Percentiles rank a stretch among this genome's conserved stretches.
phyloP scores from a whole-genome alignment of 768 basidiomycete genomes.

The Trametes punicea region DNA sequence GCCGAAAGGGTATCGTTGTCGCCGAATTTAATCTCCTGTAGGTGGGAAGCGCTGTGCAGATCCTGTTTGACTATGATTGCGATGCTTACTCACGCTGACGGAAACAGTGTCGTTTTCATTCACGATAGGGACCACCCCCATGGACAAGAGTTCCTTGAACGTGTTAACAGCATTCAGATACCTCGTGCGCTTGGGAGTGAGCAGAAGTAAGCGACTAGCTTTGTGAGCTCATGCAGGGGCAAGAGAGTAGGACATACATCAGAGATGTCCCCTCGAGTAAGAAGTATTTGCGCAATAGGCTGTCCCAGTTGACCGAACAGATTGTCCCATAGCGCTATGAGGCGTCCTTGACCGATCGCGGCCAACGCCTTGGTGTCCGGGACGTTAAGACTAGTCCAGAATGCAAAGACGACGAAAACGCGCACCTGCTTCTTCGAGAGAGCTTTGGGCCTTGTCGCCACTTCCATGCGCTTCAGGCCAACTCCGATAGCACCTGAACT shows the following conservation, averaged over 20 bases:
- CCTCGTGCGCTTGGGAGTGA: conserved; percentile 66
- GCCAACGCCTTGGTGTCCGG: conserved; percentile 69
- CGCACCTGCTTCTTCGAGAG: conserved; percentile 88
- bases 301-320: conserved; percentile 91
- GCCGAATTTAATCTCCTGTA: conserved; percentile 98
- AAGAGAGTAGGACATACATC: conserved; percentile 56
- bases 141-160: conserved; percentile 81
- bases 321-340: conserved; percentile 97
- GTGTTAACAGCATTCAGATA: conserved; percentile 98
- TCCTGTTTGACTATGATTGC: neutral
- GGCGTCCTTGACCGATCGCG: conserved; percentile 93
- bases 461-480: conserved; percentile 87
- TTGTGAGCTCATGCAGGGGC: neutral
- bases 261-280: conserved; percentile 95
- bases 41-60: neutral
- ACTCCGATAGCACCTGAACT: conserved; percentile 98
- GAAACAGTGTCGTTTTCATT: conserved; percentile 99
- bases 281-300: conserved; percentile 91
- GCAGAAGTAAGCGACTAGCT: neutral
- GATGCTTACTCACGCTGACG: conserved; percentile 70
- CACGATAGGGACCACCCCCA: conserved; percentile 97
- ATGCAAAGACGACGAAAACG: neutral
- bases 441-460: conserved; percentile 75
- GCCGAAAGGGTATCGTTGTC: conserved; percentile 99
- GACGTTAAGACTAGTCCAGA: neutral